phyloP scores from a whole-genome alignment of 2,329 filamentous ascomycete genomes.

The Achaetomium macrosporum region DNA sequence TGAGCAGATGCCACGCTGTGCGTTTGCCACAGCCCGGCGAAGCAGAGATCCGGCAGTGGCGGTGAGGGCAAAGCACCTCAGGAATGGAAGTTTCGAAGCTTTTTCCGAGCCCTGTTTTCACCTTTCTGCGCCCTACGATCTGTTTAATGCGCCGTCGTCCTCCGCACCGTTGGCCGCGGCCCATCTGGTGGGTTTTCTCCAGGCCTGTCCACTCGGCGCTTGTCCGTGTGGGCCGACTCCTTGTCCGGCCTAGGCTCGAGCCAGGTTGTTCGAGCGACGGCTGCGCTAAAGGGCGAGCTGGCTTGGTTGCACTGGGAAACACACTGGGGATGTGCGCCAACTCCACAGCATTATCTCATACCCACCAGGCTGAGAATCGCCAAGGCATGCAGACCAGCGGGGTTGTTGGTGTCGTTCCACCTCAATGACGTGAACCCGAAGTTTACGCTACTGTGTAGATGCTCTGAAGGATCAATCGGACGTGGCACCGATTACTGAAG shows the following conservation, averaged over 20 bases:
- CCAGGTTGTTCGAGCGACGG: not conserved
- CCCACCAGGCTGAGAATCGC: not conserved
- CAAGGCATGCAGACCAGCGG: not conserved
- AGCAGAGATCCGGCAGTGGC: not conserved
- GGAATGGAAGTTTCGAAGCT: not conserved
- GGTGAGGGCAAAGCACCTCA: no score
- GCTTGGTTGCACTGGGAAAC: not conserved
- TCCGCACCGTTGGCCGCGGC: not conserved
- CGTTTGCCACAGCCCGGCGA: conserved; percentile 2
- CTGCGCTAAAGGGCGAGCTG: not conserved
- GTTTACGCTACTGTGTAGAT: not conserved
- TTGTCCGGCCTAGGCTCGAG: not conserved
- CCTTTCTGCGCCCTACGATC: not conserved
- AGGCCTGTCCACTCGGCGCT: not conserved
- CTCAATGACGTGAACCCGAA: no score
- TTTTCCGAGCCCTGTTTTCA: not conserved
- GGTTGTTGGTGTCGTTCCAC: not conserved
- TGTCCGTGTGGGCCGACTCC: not conserved
- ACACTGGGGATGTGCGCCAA: not conserved
- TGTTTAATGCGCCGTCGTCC: not conserved
- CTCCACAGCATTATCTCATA: not conserved
- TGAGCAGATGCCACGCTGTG: conserved; percentile 12
- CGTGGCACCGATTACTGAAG: no score
- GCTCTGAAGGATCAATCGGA: not conserved
- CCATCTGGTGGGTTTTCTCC: not conserved